Conservation (phyloP, 73 alveolate species). For the Paramecium biaurelia region DNA sequence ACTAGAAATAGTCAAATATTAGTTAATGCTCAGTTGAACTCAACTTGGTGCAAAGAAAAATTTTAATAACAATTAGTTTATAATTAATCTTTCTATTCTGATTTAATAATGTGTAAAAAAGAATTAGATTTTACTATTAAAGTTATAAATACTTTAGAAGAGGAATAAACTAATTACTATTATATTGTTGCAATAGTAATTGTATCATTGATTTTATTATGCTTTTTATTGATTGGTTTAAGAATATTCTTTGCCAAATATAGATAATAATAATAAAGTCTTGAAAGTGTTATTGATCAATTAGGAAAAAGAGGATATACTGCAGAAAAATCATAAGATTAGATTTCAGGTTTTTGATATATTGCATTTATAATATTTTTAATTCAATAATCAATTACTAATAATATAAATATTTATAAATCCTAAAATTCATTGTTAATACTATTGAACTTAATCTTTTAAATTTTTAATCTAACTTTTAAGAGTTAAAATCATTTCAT, state of each 20-base stretch:
- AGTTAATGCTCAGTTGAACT: neutral
- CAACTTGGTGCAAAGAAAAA: slow-evolving; percentile 8
- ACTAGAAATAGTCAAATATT: neutral
- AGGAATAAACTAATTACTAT: neutral
- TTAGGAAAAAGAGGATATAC: neutral
- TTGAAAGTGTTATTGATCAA: neutral
- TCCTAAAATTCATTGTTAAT: neutral
- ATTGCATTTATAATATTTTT: neutral
- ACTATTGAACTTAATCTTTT: neutral
- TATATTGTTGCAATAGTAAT: neutral
- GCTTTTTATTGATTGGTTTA: neutral
- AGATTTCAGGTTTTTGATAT: neutral
- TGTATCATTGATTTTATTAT: neutral
- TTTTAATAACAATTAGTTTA: neutral
- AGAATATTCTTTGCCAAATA: neutral
- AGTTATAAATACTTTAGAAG: neutral
- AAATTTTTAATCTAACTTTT: neutral
- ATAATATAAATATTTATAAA: neutral
- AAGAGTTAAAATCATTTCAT: neutral
- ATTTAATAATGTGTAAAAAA: neutral
- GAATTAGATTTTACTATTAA: neutral
- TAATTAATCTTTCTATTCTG: neutral
- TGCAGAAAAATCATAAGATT: neutral
- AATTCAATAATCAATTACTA: neutral
- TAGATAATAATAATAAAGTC: neutral